Conservation (phyloP, 73 alveolate genomes). For the Uronychia binucleata region DNA sequence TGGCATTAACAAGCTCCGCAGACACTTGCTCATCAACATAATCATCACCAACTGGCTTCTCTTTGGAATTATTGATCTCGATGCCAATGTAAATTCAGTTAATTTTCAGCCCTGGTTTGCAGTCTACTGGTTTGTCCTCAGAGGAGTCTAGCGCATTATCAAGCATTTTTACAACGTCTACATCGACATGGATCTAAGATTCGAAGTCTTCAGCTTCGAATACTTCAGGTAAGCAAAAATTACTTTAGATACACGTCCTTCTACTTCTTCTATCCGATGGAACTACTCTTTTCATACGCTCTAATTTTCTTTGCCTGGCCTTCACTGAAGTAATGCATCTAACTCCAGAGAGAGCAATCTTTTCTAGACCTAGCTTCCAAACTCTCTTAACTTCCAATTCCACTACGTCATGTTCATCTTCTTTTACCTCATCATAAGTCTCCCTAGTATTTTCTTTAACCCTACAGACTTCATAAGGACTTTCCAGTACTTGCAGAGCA, state of each 20-base stretch:
- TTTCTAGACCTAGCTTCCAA: constrained; percentile 15
- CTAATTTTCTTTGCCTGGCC: constrained; percentile 29
- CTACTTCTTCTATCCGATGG: constrained; percentile 33
- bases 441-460: constrained; percentile 7
- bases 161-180: constrained; percentile 51
- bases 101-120: constrained; percentile 11
- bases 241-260: constrained; percentile 33
- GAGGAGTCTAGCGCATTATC: constrained; percentile 29
- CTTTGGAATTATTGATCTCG: constrained; percentile 42
- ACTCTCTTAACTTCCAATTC: constrained; percentile 32
- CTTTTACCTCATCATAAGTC: constrained; percentile 42
- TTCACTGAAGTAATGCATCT: constrained; percentile 21
- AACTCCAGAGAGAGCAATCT: not conserved
- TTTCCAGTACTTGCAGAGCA: constrained; percentile 39
- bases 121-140: constrained; percentile 36
- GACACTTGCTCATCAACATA: constrained; percentile 31
- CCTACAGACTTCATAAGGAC: constrained; percentile 26
- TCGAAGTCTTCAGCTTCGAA: constrained; percentile 42
- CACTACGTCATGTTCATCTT: constrained; percentile 31
- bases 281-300: constrained; percentile 12
- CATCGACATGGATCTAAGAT: constrained; percentile 48
- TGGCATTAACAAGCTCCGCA: constrained; percentile 21
- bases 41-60: constrained; percentile 36
- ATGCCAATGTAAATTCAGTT: not conserved
- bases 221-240: not conserved